phyloP scores from a whole-genome alignment of 106 monocot species.

The Triglochin maritima region DNA sequence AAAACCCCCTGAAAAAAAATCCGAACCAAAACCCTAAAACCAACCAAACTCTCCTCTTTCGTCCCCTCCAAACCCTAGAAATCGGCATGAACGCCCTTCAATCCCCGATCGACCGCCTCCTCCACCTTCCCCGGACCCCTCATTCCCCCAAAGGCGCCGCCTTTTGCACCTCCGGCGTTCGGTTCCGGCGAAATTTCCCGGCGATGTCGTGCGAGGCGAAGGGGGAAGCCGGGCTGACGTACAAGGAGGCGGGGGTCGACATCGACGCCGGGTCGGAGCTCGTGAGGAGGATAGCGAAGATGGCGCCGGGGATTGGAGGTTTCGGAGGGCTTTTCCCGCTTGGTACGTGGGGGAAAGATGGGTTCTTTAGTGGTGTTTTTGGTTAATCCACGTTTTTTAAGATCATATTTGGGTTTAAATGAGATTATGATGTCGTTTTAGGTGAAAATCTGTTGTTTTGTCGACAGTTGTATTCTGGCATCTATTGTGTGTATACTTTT shows the following conservation, averaged over 20 bases:
- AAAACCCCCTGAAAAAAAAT: background rate
- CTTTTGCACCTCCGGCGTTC: background rate
- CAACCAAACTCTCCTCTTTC: background rate
- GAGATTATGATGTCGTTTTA: background rate
- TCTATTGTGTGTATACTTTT: no score
- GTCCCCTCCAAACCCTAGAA: no score
- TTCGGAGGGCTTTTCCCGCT: conserved; percentile 69
- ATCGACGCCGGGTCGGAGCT: conserved; percentile 86
- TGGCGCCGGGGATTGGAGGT: conserved; percentile 75
- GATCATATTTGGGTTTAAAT: background rate
- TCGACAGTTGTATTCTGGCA: no score
- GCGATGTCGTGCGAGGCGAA: background rate
- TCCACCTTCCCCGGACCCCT: background rate
- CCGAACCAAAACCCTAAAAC: background rate
- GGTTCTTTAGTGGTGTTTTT: background rate
- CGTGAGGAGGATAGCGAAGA: conserved; percentile 65
- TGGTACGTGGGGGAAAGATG: conserved; percentile 23
- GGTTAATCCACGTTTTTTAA: background rate
- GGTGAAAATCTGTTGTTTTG: no score
- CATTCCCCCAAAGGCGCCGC: background rate
- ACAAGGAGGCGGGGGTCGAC: conserved; percentile 80
- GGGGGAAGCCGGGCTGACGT: conserved; percentile 33
- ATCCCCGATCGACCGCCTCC: background rate
- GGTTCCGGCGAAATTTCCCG: no score
- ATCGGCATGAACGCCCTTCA: no score